Percentiles rank a stretch among this genome's conserved stretches.
Conservation (phyloP, 805 yeast genomes). For the Schizosaccharomyces pombe region ASM294v3 CU329670.1:4954501-4955000, state of each 20-base stretch:
- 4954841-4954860: conserved; percentile 92
- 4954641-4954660: background rate
- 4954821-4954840: conserved; percentile 97
- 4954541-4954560: background rate
- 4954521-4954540: background rate
- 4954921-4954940: too few relatives aligned
- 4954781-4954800: conserved; percentile 93
- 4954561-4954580: too few relatives aligned
- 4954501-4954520: too few relatives aligned
- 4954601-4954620: too few relatives aligned
- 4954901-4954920: too few relatives aligned
- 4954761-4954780: conserved; percentile 99
- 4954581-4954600: too few relatives aligned
- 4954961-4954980: too few relatives aligned
- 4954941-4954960: too few relatives aligned
- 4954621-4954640: background rate
- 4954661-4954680: background rate
- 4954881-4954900: conserved; percentile 18
- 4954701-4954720: background rate
- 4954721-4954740: background rate
- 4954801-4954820: conserved; percentile 97
- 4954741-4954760: conserved; percentile 51
- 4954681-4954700: conserved; percentile 1
- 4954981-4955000: background rate
- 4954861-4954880: conserved; percentile 92